Conservation (phyloP, 2,329 filamentous ascomycete species). For the Penicillium sp. region DNA sequence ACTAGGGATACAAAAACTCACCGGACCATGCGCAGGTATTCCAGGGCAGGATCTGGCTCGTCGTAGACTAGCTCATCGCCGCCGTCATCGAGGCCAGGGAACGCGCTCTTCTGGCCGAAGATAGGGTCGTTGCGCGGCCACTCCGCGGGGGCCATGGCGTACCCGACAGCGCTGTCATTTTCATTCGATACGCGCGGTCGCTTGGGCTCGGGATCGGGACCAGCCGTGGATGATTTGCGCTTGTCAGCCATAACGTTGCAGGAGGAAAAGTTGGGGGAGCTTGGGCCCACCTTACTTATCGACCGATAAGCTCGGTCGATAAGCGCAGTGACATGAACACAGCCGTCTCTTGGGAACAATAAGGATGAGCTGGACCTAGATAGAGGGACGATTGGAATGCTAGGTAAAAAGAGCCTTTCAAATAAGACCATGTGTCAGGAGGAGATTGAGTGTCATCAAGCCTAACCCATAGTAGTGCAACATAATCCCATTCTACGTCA, state of each 20-base stretch:
- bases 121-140: conserved; percentile 55
- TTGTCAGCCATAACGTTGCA: conserved; percentile 32
- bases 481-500: too few relatives aligned
- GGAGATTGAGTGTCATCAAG: too few relatives aligned
- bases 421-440: too few relatives aligned
- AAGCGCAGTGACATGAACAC: background rate
- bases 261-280: conserved; percentile 22
- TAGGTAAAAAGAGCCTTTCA: too few relatives aligned
- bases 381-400: too few relatives aligned
- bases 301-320: background rate
- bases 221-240: conserved; percentile 26
- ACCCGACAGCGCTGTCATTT: conserved; percentile 25
- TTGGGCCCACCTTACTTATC: conserved; percentile 19
- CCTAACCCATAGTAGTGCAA: too few relatives aligned
- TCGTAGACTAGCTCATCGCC: conserved; percentile 61
- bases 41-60: conserved; percentile 62
- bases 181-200: conserved; percentile 30
- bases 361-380: too few relatives aligned
- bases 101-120: conserved; percentile 68
- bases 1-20: conserved; percentile 41
- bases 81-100: conserved; percentile 56
- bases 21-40: conserved; percentile 68
- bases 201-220: conserved; percentile 24
- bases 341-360: background rate
- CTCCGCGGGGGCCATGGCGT: conserved; percentile 24